phyloP scores from a whole-genome alignment of 192 early-diverging fungal genomes.

The Backusella westeae region DNA sequence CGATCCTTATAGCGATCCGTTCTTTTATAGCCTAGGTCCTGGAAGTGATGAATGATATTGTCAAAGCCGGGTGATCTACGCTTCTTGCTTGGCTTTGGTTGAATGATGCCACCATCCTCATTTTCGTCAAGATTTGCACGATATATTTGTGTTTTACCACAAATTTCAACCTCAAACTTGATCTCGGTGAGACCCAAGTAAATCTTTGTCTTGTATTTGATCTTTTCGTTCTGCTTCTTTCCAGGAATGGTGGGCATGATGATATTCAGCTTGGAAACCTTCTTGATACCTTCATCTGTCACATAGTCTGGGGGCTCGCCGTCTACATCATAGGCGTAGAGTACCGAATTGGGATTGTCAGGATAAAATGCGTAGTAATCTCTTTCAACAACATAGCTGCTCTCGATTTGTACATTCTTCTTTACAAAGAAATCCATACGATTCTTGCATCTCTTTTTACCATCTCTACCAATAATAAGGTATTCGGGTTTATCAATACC shows the following conservation, averaged over 20 bases:
- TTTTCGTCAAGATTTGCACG: background rate
- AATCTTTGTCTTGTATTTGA: conserved; percentile 38
- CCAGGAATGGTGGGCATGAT: conserved; percentile 40
- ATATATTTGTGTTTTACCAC: background rate
- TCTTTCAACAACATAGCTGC: conserved; percentile 35
- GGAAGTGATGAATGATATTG: background rate
- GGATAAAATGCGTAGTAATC: conserved; percentile 45
- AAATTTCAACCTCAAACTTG: conserved; percentile 29
- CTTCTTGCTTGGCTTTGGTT: background rate
- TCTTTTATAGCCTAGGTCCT: background rate
- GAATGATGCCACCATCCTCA: background rate
- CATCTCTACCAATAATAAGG: conserved; percentile 44
- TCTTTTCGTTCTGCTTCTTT: conserved; percentile 35
- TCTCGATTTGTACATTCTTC: conserved; percentile 21
- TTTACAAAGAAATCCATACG: conserved; percentile 49
- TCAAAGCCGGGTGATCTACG: background rate
- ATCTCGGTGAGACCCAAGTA: conserved; percentile 40
- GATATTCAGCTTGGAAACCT: conserved; percentile 40
- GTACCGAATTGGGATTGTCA: conserved; percentile 38
- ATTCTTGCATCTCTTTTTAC: conserved; percentile 47
- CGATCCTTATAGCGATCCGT: background rate
- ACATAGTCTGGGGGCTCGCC: conserved; percentile 33
- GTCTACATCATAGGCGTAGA: conserved; percentile 40
- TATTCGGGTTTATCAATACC: conserved; percentile 45
- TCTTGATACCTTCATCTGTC: conserved; percentile 33